Base-by-base conservation (phyloP, 192 early-diverging fungal genomes). In the Coemansia sp. region DNA sequence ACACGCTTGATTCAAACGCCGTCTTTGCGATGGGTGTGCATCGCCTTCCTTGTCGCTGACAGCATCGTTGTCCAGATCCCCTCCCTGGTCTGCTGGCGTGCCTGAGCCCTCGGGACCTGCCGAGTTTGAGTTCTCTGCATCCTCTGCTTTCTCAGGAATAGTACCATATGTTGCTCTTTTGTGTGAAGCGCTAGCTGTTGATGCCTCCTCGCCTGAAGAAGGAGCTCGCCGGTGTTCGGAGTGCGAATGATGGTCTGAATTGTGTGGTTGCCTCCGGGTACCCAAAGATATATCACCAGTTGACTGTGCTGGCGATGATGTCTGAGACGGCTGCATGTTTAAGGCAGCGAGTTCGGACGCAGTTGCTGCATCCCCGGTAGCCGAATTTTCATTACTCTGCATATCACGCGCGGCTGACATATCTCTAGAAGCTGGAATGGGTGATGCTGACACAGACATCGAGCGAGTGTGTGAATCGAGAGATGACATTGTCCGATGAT, bases 1-100 rank as follows among this genome's bases (percentile, higher is more conserved):
- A 27, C 78, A 80, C 21, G 78, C 75, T 41, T 78, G 75, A 46
- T 72, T 78, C 38, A 78, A 66, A n/a, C 70, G 69, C 39, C 75
- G 69, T 58, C 65, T 71, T 34, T 78, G 74, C 48, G 61, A 53
- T 21, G 48, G 51, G 13, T 53, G 59, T 9, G 53, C 49, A 57
- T 57, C 59, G 52, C 30, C 59, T 19, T 50, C 51, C 14, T 57
- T 53, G 38, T 21, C 43, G 55, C 49, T 42, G 0, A 50, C 30
- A 13, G 41, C 49, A 5, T 42, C 50, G 40, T 53, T n/a, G 49
- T 25, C 41, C 7, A 25, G 39, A 44, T 52, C 12, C 25, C n/a
- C 38, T 53, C 56, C 43, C 30, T 43, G 43, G 48, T 48, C 56
- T 38, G 63, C 25, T 17, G 55, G 5, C 41, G 34, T 18, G 21